A percentile compares a stretch with the other conserved stretches of the same genome.
Evolutionary conservation across 345 rosid genomes (phyloP).

Genomic region (Pistacia integerrima): DNA sequence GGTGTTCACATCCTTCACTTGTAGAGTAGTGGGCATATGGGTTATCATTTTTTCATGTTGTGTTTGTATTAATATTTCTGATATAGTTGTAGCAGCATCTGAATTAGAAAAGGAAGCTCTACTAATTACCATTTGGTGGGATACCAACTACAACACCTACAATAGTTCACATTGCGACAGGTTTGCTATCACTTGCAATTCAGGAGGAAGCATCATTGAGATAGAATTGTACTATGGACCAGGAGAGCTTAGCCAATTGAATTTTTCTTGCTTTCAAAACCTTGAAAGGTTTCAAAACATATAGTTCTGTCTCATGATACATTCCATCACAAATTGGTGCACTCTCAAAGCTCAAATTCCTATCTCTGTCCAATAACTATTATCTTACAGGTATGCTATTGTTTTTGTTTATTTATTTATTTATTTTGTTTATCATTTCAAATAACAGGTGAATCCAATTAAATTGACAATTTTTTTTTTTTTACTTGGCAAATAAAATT

Average conservation of each 20-base stretch:
- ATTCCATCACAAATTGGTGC: neutral
- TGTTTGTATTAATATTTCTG: too few relatives aligned
- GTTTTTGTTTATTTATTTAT: neutral
- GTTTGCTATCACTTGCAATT: neutral
- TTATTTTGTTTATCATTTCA: neutral
- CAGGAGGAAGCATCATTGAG: neutral
- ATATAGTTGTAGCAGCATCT: neutral
- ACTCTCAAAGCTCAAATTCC: too few relatives aligned
- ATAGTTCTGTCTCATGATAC: neutral
- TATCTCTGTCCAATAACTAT: neutral
- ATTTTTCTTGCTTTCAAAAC: slow-evolving; percentile 6
- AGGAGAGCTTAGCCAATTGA: too few relatives aligned
- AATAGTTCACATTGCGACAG: neutral
- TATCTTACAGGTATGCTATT: neutral
- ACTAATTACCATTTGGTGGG: neutral
- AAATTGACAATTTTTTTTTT: too few relatives aligned
- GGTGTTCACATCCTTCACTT: too few relatives aligned
- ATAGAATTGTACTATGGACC: neutral
- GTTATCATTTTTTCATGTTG: neutral
- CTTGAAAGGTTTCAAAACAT: neutral
- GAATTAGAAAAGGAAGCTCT: neutral
- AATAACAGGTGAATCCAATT: too few relatives aligned
- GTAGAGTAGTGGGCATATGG: neutral
- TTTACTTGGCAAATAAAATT: too few relatives aligned
- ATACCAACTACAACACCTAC: too few relatives aligned